These are phyloP conservation scores for Backusella westeae DNA, from an alignment of 192 early-diverging fungal genomes.

Conservation along the genomic window DNA sequence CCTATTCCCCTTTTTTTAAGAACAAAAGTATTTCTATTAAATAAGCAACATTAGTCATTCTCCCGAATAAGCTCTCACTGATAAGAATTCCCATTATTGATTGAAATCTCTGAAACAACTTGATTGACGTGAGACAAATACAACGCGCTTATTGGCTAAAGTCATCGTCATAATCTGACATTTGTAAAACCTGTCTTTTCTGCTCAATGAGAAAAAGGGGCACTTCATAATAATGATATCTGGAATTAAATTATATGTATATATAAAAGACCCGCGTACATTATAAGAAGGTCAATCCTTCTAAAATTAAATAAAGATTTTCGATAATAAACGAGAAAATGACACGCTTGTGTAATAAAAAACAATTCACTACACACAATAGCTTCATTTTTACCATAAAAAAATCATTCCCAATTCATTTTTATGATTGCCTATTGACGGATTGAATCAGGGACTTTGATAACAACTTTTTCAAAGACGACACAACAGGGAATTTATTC, in stretches of 20 bases:
- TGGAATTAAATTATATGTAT: background rate
- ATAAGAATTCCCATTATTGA: background rate
- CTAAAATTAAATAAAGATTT: background rate
- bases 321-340: background rate
- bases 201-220: too few relatives aligned
- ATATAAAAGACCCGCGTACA: background rate
- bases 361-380: background rate
- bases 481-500: too few relatives aligned
- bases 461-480: background rate
- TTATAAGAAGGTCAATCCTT: background rate
- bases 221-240: background rate
- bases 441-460: background rate
- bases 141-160: background rate
- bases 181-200: background rate
- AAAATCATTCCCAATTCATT: background rate
- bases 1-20: too few relatives aligned
- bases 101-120: background rate
- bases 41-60: background rate
- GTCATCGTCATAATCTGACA: background rate
- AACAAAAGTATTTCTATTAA: background rate
- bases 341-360: background rate
- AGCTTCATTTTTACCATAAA: background rate
- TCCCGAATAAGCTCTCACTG: background rate
- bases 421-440: background rate
- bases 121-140: background rate